A percentile compares a stretch with the other conserved stretches of the same genome.
phyloP scores from a whole-genome alignment of 2,329 filamentous ascomycete species.

The Calonectria leucothoes region DNA sequence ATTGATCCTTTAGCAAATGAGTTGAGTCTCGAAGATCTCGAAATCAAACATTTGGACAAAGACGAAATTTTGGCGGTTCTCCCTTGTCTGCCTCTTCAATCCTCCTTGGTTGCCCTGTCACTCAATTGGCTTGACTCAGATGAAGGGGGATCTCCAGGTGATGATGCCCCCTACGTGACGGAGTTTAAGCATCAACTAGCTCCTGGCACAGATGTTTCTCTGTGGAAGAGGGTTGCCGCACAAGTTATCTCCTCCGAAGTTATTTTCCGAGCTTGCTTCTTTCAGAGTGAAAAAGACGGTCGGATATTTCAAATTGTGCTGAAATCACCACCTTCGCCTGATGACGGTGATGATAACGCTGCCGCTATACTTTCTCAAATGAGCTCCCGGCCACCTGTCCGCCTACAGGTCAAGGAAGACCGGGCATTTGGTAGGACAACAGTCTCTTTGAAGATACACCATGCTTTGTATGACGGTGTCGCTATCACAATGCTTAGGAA shows the following conservation, averaged over 20 bases:
- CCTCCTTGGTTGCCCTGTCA: no score
- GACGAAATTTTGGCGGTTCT: background rate
- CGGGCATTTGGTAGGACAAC: no score
- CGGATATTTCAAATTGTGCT: background rate
- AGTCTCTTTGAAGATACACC: background rate
- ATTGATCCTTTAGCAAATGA: no score
- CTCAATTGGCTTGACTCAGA: no score
- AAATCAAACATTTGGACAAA: no score
- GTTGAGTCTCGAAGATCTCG: no score
- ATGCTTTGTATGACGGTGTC: background rate
- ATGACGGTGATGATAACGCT: background rate
- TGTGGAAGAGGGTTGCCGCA: background rate
- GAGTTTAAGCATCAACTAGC: background rate
- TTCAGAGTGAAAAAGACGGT: background rate
- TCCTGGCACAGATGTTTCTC: background rate
- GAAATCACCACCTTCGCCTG: background rate
- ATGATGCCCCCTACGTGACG: background rate
- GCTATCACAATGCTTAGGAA: background rate
- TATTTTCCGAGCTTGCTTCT: background rate
- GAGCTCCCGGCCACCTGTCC: no score
- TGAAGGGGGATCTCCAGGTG: no score
- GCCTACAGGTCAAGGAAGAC: no score
- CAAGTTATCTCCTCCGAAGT: background rate
- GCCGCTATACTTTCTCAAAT: background rate
- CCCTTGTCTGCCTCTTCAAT: background rate